Evolutionary conservation across 345 rosid species (phyloP).

Genomic region (Psidium guajava): DNA sequence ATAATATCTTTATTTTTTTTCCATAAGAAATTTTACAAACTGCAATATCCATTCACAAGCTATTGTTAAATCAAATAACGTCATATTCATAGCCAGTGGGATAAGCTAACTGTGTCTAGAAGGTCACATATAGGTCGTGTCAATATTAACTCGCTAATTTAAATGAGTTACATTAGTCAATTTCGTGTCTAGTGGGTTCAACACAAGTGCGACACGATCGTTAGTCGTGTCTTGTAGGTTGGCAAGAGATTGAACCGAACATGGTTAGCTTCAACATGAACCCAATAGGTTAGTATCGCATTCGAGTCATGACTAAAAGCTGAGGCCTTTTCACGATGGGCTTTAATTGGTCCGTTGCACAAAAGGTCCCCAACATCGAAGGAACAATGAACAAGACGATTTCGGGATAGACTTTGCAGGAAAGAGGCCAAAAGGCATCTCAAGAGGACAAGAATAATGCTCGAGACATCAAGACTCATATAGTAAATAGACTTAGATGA

Average conservation of each 20-base stretch:
- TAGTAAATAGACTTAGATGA: not conserved
- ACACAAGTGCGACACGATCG: not conserved
- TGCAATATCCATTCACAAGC: not conserved
- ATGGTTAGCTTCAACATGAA: not conserved
- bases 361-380: not conserved
- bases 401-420: not conserved
- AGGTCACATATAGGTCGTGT: not conserved
- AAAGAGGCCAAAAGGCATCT: not conserved
- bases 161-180: fast-evolving
- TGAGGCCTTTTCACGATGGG: not conserved
- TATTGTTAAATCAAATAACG: not conserved
- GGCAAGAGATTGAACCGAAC: not conserved
- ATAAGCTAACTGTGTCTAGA: not conserved
- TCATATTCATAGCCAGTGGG: not conserved
- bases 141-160: not conserved
- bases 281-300: not conserved
- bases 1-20: not conserved
- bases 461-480: not conserved
- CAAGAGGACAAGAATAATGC: not conserved
- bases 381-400: not conserved
- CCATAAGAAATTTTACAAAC: not conserved
- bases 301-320: not conserved
- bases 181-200: not conserved
- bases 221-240: fast-evolving
- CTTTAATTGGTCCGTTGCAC: not conserved